Evolutionary conservation across 148 eudicot genomes (phyloP), one percentile per base, ranked within the genome.

Genomic region (Spergularia bocconei): DNA sequence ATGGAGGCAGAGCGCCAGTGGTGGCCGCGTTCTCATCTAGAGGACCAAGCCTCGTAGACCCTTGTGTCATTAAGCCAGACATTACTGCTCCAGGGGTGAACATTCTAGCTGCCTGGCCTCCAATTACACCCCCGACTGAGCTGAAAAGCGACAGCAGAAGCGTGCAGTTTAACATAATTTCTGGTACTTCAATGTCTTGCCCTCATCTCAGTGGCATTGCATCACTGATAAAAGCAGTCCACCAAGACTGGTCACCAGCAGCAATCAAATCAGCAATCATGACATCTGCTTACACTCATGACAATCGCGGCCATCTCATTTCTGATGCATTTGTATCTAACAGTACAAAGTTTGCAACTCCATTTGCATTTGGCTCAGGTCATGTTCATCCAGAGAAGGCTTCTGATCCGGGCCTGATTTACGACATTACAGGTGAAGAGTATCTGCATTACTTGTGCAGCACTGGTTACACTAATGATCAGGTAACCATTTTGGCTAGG

Each of bases 121-220:
- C 92, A 11, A 83, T 81, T 56, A 65, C 86, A 2, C 76, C 92
- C 38, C 89, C 92, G 29, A 84, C 91, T n/a, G 65, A 65, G 81
- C 86, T 88, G 33, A 69, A 81, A 23, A 72, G 59, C 16, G 96
- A 88, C 78, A 74, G 69, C 5, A 91, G 92, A 68, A 80, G 89
- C 6, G 85, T 84, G 16, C 64, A 53, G 6, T 91, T 85, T 80
- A 91, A 91, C 71, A 83, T 71, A 21, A 23, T 78, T 17, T 72
- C 77, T 0, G 96, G 96, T 41, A 91, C 96, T 29, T 91, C 92
- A 13, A 91, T 91, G 96, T 88, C 96, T 1, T 91, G 92, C 54
- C 96, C 96, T 50, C 96, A 91, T 76, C 80, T 91, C 3, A 87
- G 88, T 59, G 96, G 92, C 66, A 52, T 87, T 50, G 92, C 89